Base-by-base conservation (phyloP, 352 stramenopile species). In the Bremia lactucae region DNA sequence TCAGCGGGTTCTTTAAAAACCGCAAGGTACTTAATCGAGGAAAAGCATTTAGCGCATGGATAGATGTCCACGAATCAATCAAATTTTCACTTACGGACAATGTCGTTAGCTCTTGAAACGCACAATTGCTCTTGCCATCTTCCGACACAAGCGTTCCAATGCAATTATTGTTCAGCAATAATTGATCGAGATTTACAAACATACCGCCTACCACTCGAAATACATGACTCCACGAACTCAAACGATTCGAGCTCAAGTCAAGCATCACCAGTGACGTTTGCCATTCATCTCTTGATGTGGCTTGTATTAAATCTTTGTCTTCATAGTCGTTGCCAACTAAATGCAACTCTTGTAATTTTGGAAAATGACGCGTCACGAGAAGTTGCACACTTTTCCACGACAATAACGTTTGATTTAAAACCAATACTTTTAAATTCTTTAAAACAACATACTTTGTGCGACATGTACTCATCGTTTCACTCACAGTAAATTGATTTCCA, bases 51-150 rank as follows among this genome's bases (percentile, higher is more conserved):
- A 94, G 44, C 6, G 68, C 66, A 34, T 91, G 72, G 20, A 94
- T 83, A 0, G 70, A 87, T 2, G 68, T 64, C 78, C 78, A 91
- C 29, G 65, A 75, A 25, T 74, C 67, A 19, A 94, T 63, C 6
- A 58, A 31, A 50, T 87, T 88, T 28, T 81, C 65, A 8, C 62
- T 82, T 4, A 87, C 11, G 2, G 74, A 85, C 11, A 90, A 45
- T 4, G 62, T 66, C 21, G 57, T 49, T 0, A 90, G 56, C 16
- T 79, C 52, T 25, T 71, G 65, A 19, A 85, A 79, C 13, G 22
- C 55, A 14, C 6, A 22, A 13, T 18, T 8, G 15, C 10, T 33
- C 11, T 29, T 22, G n/a, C 13, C 21, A 23, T 10, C 14, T 20
- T 52, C 20, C 16, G 34, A 29, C 16, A 65, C 59, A 6, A 90